These are phyloP conservation scores for Termitomyces sp. DNA, from an alignment of 768 basidiomycete genomes.

Conservation along the genomic window DNA sequence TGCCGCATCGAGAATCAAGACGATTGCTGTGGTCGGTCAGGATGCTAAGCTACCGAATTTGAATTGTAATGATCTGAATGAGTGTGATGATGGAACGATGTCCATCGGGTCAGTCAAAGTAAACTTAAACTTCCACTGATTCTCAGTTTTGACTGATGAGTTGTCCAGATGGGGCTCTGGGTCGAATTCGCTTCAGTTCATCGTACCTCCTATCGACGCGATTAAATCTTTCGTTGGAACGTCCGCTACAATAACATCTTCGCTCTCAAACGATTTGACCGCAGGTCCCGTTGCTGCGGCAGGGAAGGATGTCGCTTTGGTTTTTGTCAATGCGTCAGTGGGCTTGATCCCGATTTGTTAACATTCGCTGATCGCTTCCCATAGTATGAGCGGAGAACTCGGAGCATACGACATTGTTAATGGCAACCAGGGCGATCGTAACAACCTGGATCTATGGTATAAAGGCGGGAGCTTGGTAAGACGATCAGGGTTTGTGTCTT, in stretches of 20 bases:
- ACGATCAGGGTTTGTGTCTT: constrained; percentile 11
- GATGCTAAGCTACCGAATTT: constrained; percentile 48
- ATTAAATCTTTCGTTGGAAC: constrained; percentile 31
- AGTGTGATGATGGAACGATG: constrained; percentile 55
- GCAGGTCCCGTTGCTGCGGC: constrained; percentile 32
- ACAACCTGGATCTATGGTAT: constrained; percentile 54
- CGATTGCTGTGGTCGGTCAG: constrained; percentile 54
- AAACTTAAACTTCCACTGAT: constrained; percentile 16
- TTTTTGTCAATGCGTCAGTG: constrained; percentile 52
- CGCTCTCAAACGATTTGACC: constrained; percentile 37
- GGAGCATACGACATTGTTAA: constrained; percentile 56
- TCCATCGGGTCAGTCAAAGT: constrained; percentile 45
- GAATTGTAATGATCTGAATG: constrained; percentile 41
- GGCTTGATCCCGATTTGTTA: neutral
- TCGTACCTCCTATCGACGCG: constrained; percentile 41
- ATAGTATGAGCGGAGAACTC: constrained; percentile 44
- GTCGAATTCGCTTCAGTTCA: constrained; percentile 38
- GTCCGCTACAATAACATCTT: constrained; percentile 33
- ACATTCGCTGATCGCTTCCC: constrained; percentile 9
- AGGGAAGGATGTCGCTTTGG: constrained; percentile 51
- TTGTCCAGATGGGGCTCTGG: constrained; percentile 42
- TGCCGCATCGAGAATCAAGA: constrained; percentile 40
- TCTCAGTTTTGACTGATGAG: neutral
- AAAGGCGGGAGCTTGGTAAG: constrained; percentile 45
- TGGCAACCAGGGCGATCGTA: constrained; percentile 55